These are phyloP conservation scores for Colletotrichum tofieldiae DNA, from an alignment of 2,329 filamentous ascomycete species.

Conservation along the genomic window DNA sequence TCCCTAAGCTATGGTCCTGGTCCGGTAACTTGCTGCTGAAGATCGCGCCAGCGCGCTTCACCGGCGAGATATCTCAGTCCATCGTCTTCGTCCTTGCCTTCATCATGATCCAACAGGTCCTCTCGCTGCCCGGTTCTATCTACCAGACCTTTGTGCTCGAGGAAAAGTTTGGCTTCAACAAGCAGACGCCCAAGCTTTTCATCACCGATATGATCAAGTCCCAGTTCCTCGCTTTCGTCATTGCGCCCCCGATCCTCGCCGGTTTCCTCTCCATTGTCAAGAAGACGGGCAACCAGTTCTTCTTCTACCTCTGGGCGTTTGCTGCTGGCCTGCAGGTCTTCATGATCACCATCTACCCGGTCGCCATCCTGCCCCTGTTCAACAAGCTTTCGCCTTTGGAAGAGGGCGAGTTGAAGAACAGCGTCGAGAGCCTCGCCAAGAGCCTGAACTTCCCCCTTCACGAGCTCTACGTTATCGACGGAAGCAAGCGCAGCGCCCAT, in stretches of 20 bases:
- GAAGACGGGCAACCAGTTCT: constrained; percentile 93
- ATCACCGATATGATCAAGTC: constrained; percentile 93
- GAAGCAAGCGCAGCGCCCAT: constrained; percentile 88
- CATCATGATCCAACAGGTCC: constrained; percentile 83
- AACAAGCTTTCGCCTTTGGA: constrained; percentile 97
- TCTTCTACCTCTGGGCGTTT: constrained; percentile 98
- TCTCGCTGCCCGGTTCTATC: constrained; percentile 86
- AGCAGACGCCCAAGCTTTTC: constrained; percentile 92
- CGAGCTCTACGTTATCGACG: constrained; percentile 95
- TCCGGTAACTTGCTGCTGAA: constrained; percentile 81
- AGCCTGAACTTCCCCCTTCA: constrained; percentile 92
- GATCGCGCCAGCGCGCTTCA: constrained; percentile 84
- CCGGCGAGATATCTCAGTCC: constrained; percentile 93
- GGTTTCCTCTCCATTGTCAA: constrained; percentile 95
- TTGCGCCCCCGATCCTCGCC: constrained; percentile 90
- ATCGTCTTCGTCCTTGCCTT: constrained; percentile 93
- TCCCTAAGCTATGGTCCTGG: constrained; percentile 91
- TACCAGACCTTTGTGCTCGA: constrained; percentile 98
- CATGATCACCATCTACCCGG: constrained; percentile 96
- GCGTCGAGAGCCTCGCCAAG: constrained; percentile 87
- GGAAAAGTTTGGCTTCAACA: constrained; percentile 98
- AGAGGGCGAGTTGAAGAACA: constrained; percentile 88
- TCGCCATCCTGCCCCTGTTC: constrained; percentile 94
- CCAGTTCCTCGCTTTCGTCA: constrained; percentile 83
- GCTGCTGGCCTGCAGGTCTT: constrained; percentile 91